Base-by-base conservation (phyloP, 345 rosid species). In the Pistacia integerrima region DNA sequence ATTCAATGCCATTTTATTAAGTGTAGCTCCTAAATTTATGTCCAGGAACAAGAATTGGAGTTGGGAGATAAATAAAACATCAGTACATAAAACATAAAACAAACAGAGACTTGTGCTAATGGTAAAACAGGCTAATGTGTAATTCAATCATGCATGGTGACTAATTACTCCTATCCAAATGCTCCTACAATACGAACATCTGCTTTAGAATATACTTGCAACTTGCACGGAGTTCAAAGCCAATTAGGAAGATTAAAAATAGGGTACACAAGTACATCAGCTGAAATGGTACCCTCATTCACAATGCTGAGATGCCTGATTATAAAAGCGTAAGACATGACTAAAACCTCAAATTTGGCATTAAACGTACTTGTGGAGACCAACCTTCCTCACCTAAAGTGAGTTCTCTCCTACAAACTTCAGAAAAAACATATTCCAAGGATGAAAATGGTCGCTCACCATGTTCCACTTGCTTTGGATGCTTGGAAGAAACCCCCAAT, bases 401-500 rank as follows among this genome's bases (percentile, higher is more conserved):
- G 57, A n/a, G 70, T 51, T 25, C 30, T 59, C 61, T 46, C 64
- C 58, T 58, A n/a, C 57, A 58, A 72, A 28, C 78, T 35, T 75
- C 82, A 78, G 76, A 59, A 30, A 69, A 57, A 69, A 74, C 67
- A 35, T 59, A 69, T 54, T 82, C 87, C 7, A 80, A 64, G 65
- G 73, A 54, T 61, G 82, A 67, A 67, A 74, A 75, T 41, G 60
- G 64, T 41, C 68, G 66, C 64, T 78, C 76, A 73, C 68, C n/a
- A 64, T 70, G 64, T 51, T 81, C 81, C 28, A 64, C 67, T 57
- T 76, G 84, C 79, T 87, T 79, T 60, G 76, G 72, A 58, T 80
- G 85, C 85, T 87, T 90, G 69, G 74, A 73, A 68, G 86, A 64
- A 62, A 77, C 71, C 62, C 80, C 81, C 46, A 72, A 78, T 2